Conservation (phyloP, 305 asterid genomes). For the Fraxinus angustifolia region DNA sequence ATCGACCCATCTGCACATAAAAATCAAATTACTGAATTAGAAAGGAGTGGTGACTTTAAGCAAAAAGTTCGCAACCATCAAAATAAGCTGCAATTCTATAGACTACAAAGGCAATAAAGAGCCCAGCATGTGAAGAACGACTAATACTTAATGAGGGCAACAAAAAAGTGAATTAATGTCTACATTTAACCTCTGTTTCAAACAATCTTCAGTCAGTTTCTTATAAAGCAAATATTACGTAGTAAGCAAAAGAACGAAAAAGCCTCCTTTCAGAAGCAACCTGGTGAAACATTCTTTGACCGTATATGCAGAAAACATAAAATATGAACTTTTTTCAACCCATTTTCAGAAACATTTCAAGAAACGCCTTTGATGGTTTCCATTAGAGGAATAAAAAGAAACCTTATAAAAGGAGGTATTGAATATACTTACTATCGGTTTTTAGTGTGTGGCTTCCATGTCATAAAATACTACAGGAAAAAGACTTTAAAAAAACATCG, state of each 20-base stretch:
- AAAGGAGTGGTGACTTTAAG: neutral
- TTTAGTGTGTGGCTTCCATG: neutral
- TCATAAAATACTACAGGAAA: neutral
- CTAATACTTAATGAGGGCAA: neutral
- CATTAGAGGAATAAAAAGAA: neutral
- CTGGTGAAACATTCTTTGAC: neutral
- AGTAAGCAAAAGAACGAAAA: neutral
- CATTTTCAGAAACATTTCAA: neutral
- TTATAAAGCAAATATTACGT: neutral
- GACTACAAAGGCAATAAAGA: neutral
- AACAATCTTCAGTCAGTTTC: neutral
- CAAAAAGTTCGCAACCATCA: neutral
- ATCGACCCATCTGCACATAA: slow-evolving; percentile 75
- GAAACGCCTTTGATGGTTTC: neutral
- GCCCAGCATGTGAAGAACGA: neutral
- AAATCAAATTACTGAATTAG: slow-evolving; percentile 19
- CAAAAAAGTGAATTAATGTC: neutral
- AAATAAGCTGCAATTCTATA: neutral
- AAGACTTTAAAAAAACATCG: neutral
- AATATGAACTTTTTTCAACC: neutral
- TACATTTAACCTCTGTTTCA: neutral
- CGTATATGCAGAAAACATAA: neutral
- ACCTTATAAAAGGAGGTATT: neutral
- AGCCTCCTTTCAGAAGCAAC: neutral
- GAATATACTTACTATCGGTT: neutral